Base-by-base conservation (phyloP, 768 basidiomycete genomes). In the Multifurca ochricompacta region DNA sequence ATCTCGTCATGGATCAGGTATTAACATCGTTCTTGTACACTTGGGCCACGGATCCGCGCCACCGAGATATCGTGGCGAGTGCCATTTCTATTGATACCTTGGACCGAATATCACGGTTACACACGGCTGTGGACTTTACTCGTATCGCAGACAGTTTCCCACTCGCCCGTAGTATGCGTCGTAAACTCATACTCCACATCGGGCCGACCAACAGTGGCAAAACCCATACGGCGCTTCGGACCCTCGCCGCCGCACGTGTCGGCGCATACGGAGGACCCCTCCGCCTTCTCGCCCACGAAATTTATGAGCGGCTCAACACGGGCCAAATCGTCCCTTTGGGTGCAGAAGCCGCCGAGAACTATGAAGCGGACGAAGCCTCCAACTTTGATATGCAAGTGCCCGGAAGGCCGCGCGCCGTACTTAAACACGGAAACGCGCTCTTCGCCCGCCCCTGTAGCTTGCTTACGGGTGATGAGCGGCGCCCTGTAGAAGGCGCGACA, bases 191-290 rank as follows among this genome's bases (percentile, higher is more conserved):
- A 67, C 84, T 98, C 75, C 95, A 99, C 63, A 91, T 99, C 36
- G 96, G 95, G 0, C 96, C 96, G 0, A 98, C 96, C 21, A 99
- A 98, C 68, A 91, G 89, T 58, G 96, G 95, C 28, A 99, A 99
- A 72, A 99, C 95, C 0, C 84, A 98, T 65, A 83, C 87, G 64
- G 96, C 95, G 0, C 72, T 99, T 8, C 83, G 90, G 40, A 91
- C 93, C 0, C 77, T 99, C 2, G 88, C 91, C 0, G 80, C 82
- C 4, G 82, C 93, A 0, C 63, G 66, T 1, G 70, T 72, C 0
- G 96, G 94, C 5, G 76, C 87, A 3, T 98, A 97, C 62, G 91
- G 91, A 0, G 93, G 94, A 0, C 96, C 95, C 0, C 74, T 98
- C 5, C 80, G 95, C 18, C 76, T 99, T 35, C 83, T 99, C 42